Percentiles rank a stretch among this genome's conserved stretches.
phyloP scores from a whole-genome alignment of 176 grass and related monocot genomes.

The Urochloa ruziziensis region DNA sequence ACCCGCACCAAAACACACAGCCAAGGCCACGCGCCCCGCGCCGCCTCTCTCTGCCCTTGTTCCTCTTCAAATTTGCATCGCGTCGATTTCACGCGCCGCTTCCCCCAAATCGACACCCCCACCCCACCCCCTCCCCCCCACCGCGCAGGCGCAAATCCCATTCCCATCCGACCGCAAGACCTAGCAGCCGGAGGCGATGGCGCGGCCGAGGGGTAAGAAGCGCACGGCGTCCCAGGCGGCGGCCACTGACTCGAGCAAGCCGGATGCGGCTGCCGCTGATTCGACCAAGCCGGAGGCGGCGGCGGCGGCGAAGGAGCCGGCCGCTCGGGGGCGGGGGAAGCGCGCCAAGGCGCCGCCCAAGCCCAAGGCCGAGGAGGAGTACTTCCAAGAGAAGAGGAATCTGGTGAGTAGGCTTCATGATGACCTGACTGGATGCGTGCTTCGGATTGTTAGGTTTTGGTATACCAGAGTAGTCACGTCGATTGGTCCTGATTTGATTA shows the following conservation, averaged over 20 bases:
- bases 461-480: neutral
- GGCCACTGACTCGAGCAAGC: constrained; percentile 13
- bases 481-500: neutral
- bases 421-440: neutral
- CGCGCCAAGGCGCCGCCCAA: constrained; percentile 39
- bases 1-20: neutral
- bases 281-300: constrained; percentile 12
- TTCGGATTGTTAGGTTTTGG: neutral
- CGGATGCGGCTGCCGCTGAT: neutral
- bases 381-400: constrained; percentile 55
- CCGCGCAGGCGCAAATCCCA: constrained; percentile 10
- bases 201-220: constrained; percentile 47
- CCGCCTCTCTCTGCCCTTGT: neutral
- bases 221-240: constrained; percentile 18
- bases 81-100: constrained; percentile 53
- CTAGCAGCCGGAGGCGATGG: constrained; percentile 35
- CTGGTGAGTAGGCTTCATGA: constrained; percentile 40
- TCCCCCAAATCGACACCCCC: constrained; percentile 23
- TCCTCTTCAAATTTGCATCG: constrained; percentile 63
- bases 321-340: constrained; percentile 18
- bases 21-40: neutral
- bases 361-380: constrained; percentile 51
- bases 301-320: neutral
- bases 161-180: neutral
- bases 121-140: no score